Evolutionary conservation across 2,329 filamentous ascomycete genomes (phyloP).

Genomic region (Epicoccum sorghinum): DNA sequence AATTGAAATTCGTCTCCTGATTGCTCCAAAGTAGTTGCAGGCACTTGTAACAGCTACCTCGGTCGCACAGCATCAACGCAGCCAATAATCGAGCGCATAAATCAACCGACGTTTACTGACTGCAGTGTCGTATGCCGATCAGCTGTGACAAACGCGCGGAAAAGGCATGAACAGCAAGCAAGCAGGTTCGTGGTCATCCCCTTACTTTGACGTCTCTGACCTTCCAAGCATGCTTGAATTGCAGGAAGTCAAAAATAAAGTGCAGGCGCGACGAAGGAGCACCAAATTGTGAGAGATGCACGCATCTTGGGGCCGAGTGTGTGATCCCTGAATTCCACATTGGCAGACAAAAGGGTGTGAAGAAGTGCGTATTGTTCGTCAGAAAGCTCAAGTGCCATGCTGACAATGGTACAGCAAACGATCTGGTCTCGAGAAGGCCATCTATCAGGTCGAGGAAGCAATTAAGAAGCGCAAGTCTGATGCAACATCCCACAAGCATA

Average conservation of each 20-base stretch:
- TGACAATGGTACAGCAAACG: constrained; percentile 63
- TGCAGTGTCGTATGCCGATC: constrained; percentile 7
- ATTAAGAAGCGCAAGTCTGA: constrained; percentile 44
- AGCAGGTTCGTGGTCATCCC: constrained; percentile 41
- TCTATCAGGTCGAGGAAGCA: constrained; percentile 76
- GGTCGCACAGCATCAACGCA: constrained; percentile 4
- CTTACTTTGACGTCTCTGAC: not conserved
- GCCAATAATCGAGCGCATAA: constrained; percentile 7
- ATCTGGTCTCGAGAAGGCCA: constrained; percentile 74
- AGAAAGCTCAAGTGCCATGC: not conserved
- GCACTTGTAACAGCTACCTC: not conserved
- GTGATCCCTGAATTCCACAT: constrained; percentile 72
- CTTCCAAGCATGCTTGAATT: constrained; percentile 62
- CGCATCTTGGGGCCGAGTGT: constrained; percentile 65
- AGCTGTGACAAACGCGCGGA: not conserved
- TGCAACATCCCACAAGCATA: constrained; percentile 26
- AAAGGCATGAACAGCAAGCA: constrained; percentile 39
- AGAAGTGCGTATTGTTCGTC: constrained; percentile 62
- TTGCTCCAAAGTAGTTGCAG: not conserved
- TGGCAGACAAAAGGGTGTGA: constrained; percentile 76
- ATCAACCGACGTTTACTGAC: not conserved
- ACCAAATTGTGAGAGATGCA: constrained; percentile 66
- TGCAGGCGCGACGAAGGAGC: constrained; percentile 60
- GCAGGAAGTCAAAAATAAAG: constrained; percentile 71
- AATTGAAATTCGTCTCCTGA: not conserved